Conservation (phyloP, 192 early-diverging fungal genomes). For the Podila verticillata region DNA sequence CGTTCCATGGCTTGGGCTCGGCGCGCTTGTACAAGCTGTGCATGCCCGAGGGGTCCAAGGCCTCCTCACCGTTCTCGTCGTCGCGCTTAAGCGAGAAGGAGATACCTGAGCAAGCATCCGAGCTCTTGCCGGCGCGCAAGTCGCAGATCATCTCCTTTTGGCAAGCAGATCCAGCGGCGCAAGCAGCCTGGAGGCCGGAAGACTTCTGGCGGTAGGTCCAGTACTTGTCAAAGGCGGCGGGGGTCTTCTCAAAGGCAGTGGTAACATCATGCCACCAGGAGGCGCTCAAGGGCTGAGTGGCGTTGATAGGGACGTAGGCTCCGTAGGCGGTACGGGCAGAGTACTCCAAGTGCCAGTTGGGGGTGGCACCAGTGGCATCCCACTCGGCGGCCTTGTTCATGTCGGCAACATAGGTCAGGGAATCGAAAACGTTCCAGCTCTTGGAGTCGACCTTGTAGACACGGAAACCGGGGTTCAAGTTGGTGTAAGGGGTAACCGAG, state of each 20-base stretch:
- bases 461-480: conserved; percentile 66
- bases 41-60: conserved; percentile 20
- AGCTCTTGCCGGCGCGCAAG: conserved; percentile 46
- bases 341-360: conserved; percentile 67
- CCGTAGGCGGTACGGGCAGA: conserved; percentile 57
- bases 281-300: conserved; percentile 41
- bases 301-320: conserved; percentile 25
- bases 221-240: conserved; percentile 55
- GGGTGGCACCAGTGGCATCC: conserved; percentile 27
- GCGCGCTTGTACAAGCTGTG: conserved; percentile 41
- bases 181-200: conserved; percentile 24
- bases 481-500: conserved; percentile 60
- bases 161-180: conserved; percentile 16
- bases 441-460: conserved; percentile 64
- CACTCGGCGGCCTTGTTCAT: conserved; percentile 53
- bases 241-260: conserved; percentile 45
- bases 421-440: conserved; percentile 64
- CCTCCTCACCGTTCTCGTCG: conserved; percentile 8
- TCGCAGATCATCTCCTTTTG: conserved; percentile 33
- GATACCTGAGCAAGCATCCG: conserved; percentile 26
- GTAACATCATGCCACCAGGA: conserved; percentile 67
- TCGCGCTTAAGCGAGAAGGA: conserved; percentile 29
- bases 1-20: conserved; percentile 15
- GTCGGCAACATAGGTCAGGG: conserved; percentile 63
- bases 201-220: conserved; percentile 53